Conservation (phyloP, 345 rosid species). For the Hibiscus mutabilis region DNA sequence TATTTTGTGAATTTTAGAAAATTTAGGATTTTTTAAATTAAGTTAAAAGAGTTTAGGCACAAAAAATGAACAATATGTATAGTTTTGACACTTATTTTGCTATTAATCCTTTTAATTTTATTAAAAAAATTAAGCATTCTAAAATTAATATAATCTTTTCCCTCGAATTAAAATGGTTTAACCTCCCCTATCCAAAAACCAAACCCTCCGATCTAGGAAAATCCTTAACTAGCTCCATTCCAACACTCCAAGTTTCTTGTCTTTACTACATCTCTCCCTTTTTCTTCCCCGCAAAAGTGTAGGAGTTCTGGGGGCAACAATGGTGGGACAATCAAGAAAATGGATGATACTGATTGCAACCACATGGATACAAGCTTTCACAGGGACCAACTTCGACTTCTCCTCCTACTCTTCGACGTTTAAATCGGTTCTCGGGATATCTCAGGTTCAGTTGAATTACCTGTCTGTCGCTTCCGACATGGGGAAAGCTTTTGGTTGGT, state of each 20-base stretch:
- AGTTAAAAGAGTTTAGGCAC: too few relatives aligned
- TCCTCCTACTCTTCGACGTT: conserved; percentile 54
- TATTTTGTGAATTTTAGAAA: too few relatives aligned
- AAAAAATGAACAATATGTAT: too few relatives aligned
- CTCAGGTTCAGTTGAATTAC: conserved; percentile 65
- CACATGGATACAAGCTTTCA: conserved; percentile 71
- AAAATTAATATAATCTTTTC: too few relatives aligned
- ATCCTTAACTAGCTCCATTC: not conserved
- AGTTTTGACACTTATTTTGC: too few relatives aligned
- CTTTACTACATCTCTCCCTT: too few relatives aligned
- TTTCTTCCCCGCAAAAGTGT: too few relatives aligned
- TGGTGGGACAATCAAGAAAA: conserved; percentile 56
- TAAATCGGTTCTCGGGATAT: conserved; percentile 56
- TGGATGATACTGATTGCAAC: conserved; percentile 62
- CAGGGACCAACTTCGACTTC: conserved; percentile 84
- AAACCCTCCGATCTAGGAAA: not conserved
- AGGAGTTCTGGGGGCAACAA: not conserved
- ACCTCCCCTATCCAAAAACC: not conserved
- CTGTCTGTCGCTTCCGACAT: conserved; percentile 71
- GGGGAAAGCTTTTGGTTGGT: conserved; percentile 81
- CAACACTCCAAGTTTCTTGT: not conserved
- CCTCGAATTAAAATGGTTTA: not conserved
- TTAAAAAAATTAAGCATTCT: too few relatives aligned
- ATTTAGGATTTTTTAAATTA: too few relatives aligned
- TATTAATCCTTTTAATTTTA: too few relatives aligned